phyloP scores from a whole-genome alignment of 495 filamentous ascomycete genomes.

The Lindgomyces ingoldianus region DNA sequence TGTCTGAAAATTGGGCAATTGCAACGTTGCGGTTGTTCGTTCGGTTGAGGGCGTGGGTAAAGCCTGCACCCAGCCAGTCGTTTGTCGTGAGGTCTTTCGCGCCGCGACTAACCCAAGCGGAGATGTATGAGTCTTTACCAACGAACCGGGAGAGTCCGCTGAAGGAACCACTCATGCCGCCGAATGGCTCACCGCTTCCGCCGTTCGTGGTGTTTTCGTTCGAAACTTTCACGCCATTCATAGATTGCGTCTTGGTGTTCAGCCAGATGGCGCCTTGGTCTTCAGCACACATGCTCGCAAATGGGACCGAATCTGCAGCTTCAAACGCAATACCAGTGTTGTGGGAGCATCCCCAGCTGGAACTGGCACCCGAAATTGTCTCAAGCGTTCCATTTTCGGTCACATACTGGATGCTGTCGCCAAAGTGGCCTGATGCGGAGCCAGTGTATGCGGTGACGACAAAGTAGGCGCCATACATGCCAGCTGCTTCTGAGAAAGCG shows the following conservation, averaged over 20 bases:
- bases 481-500: conserved; percentile 54
- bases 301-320: conserved; percentile 52
- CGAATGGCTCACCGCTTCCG: conserved; percentile 56
- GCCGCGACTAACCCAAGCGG: conserved; percentile 56
- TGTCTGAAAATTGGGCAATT: conserved; percentile 51
- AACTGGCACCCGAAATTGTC: conserved; percentile 47
- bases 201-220: conserved; percentile 60
- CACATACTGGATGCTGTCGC: conserved; percentile 58
- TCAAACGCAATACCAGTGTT: conserved; percentile 62
- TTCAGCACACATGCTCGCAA: conserved; percentile 56
- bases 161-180: conserved; percentile 59
- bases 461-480: conserved; percentile 57
- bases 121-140: conserved; percentile 51
- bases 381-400: conserved; percentile 48
- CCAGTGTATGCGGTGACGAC: conserved; percentile 57
- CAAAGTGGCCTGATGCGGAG: conserved; percentile 54
- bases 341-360: conserved; percentile 60
- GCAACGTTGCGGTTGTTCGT: conserved; percentile 57
- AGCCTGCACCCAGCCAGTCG: conserved; percentile 55
- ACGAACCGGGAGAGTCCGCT: conserved; percentile 52
- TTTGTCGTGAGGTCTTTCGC: conserved; percentile 53
- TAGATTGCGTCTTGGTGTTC: conserved; percentile 56
- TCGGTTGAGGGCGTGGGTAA: conserved; percentile 51
- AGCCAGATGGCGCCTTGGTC: conserved; percentile 61
- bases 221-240: conserved; percentile 57